Base-by-base conservation (phyloP, 768 basidiomycete genomes). In the Pisolithus marmoratus region DNA sequence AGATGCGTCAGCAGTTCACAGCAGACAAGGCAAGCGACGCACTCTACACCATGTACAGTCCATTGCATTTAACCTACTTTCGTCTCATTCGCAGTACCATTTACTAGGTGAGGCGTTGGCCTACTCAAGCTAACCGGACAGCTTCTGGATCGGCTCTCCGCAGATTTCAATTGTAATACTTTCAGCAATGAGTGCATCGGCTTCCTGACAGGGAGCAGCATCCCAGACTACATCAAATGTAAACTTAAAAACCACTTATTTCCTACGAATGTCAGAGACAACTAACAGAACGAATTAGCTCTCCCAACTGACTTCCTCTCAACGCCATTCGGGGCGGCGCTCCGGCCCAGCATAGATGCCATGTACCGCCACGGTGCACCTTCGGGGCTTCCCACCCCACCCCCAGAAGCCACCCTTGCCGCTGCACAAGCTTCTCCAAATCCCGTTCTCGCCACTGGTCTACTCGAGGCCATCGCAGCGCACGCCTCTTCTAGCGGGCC, bases 111-210 rank as follows among this genome's bases (percentile, higher is more conserved):
- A 52, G 67, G 47, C 6, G 44, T 22, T 14, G 19, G 3, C 23
- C 34, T 9, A 12, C 8, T 41, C 14, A 19, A 7, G 19, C 41
- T 7, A 8, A 15, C 11, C 8, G 15, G 20, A 11, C 19, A 9
- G 19, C 15, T 43, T 47, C 14, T 31, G 8, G 4, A 41, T 53
- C 40, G 40, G 54, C 26, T 40, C 23, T n/a, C 38, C 12, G 23
- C 44, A 86, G 91, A 95, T 40, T 94, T 94, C 58, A 96, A 96
- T 61, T 96, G 94, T 68, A 97, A 97, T 66, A 87, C 90, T 2
- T 97, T 97, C 58, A 94, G 92, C 2, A 90, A 86, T 53, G 92
- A 95, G 57, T 83, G 83, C 52, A 71, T 92, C 31, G 92, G 87
- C 2, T 94, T 96, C 63, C 69, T 97, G 45, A 95, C 90, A 0